A percentile compares a stretch with the other conserved stretches of the same genome.
Evolutionary conservation across 352 stramenopile genomes (phyloP).

Genomic region (Phytopythium kandeliae): DNA sequence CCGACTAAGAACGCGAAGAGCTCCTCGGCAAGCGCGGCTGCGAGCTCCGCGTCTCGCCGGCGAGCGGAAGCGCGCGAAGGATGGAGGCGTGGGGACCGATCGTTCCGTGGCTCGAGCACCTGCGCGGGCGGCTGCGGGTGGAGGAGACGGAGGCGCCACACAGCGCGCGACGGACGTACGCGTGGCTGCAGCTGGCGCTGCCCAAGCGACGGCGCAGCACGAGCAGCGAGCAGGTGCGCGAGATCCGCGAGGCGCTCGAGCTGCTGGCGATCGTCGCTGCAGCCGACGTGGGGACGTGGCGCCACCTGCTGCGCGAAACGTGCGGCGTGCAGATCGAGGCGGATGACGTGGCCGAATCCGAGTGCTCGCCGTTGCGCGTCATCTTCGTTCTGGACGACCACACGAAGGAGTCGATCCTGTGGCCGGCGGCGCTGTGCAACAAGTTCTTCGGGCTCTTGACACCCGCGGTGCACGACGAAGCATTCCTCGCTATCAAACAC

Average conservation of each 20-base stretch:
- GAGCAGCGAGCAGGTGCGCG: slow-evolving; percentile 13
- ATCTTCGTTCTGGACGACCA: slow-evolving; percentile 30
- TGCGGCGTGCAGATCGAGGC: slow-evolving; percentile 16
- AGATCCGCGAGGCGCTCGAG: slow-evolving; percentile 23
- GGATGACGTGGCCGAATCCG: slow-evolving; percentile 3
- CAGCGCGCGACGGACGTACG: slow-evolving; percentile 4
- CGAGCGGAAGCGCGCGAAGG: too few relatives aligned
- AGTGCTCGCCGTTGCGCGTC: slow-evolving; percentile 10
- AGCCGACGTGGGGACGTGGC: slow-evolving; percentile 12
- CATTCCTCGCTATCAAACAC: slow-evolving; percentile 11
- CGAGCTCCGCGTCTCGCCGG: too few relatives aligned
- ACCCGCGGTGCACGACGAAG: slow-evolving; percentile 4
- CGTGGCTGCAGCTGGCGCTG: slow-evolving; percentile 20
- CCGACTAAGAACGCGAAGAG: too few relatives aligned
- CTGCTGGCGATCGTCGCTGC: slow-evolving; percentile 21
- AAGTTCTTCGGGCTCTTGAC: slow-evolving; percentile 11
- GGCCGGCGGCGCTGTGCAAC: slow-evolving; percentile 18
- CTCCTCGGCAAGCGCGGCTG: too few relatives aligned
- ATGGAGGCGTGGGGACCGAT: not conserved
- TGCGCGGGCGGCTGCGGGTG: slow-evolving; percentile 21
- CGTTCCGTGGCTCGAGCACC: slow-evolving; percentile 22
- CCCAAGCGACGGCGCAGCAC: slow-evolving; percentile 23
- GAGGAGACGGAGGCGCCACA: slow-evolving; percentile 9
- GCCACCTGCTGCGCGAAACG: slow-evolving; percentile 20
- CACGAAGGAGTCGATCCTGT: slow-evolving; percentile 20